Evolutionary conservation across 345 rosid genomes (phyloP), one percentile per base, ranked within the genome.

Genomic region (Brassica incana): DNA sequence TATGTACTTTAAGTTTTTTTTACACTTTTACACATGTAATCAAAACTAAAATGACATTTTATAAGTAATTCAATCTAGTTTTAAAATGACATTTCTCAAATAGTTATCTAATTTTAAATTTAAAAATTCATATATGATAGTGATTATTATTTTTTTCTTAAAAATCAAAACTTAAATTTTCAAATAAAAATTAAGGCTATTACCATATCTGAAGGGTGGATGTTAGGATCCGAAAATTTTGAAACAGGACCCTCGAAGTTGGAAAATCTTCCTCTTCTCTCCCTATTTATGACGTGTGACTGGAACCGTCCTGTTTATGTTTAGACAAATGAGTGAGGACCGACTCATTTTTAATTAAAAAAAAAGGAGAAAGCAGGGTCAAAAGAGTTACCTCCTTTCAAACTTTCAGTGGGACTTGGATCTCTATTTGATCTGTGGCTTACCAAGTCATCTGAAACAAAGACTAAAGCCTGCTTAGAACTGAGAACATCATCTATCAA

Each of bases 261-360:
- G 36, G 86, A 77, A 80, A 87, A 80, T 84, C 91, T 84, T 77
- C 92, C 97, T 82, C 91, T 87, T 79, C 84, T 94, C 83, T 88
- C 97, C 89, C 90, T 87, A 80, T 92, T 92, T 60, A 90, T 60
- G 68, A 72, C 84, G 83, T 85, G 84, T 30, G 93, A 65, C 48
- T 85, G 93, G 85, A 83, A 82, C 81, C 90, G 84, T 82, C 97
- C 97, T 94, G 81, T 23, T 62, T 54, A 73, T 67, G 68, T 54
- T 73, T 45, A 20, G 38, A 80, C 18, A 78, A n/a, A 78, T 50
- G 33, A 15, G 66, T 23, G 54, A 40, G n/a, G 35, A 38, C 45
- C 72, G n/a, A 61, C 30, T 25, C 35, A 59, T 64, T 68, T 66
- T 30, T 35, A 40, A 68, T 23, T 23, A 23, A 23, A 23, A 2